Conservation (phyloP, 805 yeast genomes). For the Candida insectorum region DNA sequence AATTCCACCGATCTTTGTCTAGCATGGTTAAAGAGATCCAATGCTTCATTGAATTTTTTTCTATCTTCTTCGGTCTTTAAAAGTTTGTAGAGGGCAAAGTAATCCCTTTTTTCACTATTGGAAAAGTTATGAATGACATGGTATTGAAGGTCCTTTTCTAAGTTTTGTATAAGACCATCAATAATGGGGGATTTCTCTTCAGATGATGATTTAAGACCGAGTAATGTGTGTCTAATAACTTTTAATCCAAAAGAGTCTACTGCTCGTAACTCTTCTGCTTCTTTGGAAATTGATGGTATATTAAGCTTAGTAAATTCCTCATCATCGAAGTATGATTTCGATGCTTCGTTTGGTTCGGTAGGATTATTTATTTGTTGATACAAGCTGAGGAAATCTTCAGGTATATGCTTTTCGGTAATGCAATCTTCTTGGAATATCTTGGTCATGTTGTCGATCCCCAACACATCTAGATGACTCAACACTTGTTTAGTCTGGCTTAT, state of each 20-base stretch:
- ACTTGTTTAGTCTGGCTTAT: slow-evolving; percentile 17
- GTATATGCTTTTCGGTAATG: slow-evolving; percentile 28
- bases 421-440: slow-evolving; percentile 23
- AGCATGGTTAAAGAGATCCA: slow-evolving; percentile 68
- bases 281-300: slow-evolving; percentile 47
- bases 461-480: slow-evolving; percentile 48
- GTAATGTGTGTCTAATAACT: slow-evolving; percentile 70
- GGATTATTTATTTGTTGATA: slow-evolving; percentile 24
- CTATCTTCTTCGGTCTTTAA: slow-evolving; percentile 45
- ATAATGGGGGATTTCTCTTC: slow-evolving; percentile 18
- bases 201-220: slow-evolving; percentile 30
- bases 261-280: slow-evolving; percentile 52
- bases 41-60: slow-evolving; percentile 54
- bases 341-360: slow-evolving; percentile 11
- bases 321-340: slow-evolving; percentile 35
- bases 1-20: slow-evolving; percentile 77
- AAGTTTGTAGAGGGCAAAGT: slow-evolving; percentile 60
- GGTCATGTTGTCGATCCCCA: slow-evolving; percentile 47
- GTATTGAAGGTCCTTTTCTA: slow-evolving; percentile 24
- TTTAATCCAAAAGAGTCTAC: slow-evolving; percentile 78
- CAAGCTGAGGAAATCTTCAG: slow-evolving; percentile 28
- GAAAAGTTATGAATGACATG: slow-evolving; percentile 27
- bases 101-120: slow-evolving; percentile 48
- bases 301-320: slow-evolving; percentile 18
- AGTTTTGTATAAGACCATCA: slow-evolving; percentile 22